Evolutionary conservation across 2,329 filamentous ascomycete genomes (phyloP), one percentile per base, ranked within the genome.

Genomic region (Xylariomycetidae sp.): DNA sequence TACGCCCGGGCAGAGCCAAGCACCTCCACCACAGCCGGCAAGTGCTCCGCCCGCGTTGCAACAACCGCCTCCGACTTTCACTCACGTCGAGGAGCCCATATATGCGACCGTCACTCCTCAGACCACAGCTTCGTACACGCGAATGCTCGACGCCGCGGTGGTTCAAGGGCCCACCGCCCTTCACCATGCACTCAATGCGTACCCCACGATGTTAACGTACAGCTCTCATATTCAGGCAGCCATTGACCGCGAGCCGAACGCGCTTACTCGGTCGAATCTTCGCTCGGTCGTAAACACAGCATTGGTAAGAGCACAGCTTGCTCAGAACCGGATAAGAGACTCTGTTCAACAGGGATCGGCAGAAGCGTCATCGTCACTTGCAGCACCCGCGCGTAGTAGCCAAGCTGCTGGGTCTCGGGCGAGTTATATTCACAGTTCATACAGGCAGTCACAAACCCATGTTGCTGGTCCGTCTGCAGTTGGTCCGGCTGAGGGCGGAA

Each of bases 141-240:
- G 63, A 8, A 54, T 78, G 38, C 76, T 82, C 32, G 73, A 81
- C 36, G 56, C 62, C 5, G 58, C 68, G 11, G 63, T 81, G 0
- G 64, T 69, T 0, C 64, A 69, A 32, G 77, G 77, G 0, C 63
- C 64, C 1, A 53, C 51, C 3, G 63, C 66, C 4, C 56, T 79
- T 7, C 59, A 66, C 18, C 61, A 67, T 25, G 64, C 66, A 2
- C 51, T 79, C 17, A 42, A 55, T 0, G 63, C 54, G 4, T 69
- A 74, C 37, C 73, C 72, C 1, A 61, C 61, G 4, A 64, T 75
- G 41, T 56, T 77, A 5, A 56, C 58, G 5, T 69, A 67, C 41
- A 66, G 71, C 31, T 56, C 51, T 5, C 64, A 72, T 30, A 59
- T 79, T 5, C 69, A 74, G 41, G 51, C 61, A 0, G 63, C 64